These are phyloP conservation scores for Salix suchowensis DNA, from an alignment of 345 rosid genomes.

Conservation along the genomic window DNA sequence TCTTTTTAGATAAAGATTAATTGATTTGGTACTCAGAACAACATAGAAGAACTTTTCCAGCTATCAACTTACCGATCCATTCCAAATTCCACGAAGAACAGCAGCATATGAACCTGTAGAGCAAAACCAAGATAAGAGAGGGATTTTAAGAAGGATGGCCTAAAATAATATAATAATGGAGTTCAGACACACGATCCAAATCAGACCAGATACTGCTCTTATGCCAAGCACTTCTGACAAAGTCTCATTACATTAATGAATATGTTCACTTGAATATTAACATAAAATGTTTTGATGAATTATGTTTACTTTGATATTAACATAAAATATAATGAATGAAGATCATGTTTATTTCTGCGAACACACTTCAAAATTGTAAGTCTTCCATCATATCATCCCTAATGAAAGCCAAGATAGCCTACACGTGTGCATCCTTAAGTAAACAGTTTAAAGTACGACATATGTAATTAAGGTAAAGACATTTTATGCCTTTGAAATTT, in stretches of 20 bases:
- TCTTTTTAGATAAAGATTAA: background rate
- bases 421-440: background rate
- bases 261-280: background rate
- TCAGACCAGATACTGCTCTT: background rate
- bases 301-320: background rate
- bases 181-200: background rate
- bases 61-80: constrained; percentile 59
- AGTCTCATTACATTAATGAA: background rate
- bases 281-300: too few relatives aligned
- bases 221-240: background rate
- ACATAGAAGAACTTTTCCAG: background rate
- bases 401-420: background rate
- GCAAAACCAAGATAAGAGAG: background rate
- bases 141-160: background rate
- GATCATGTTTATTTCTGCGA: background rate
- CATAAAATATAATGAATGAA: background rate
- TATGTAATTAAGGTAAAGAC: background rate
- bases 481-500: constrained; percentile 3
- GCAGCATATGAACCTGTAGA: constrained; percentile 66
- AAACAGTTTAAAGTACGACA: background rate
- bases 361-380: background rate
- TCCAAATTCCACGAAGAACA: constrained; percentile 73
- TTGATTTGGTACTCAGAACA: background rate
- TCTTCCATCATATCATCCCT: background rate
- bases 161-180: background rate